phyloP scores from a whole-genome alignment of 495 filamentous ascomycete genomes.

The Aspergillus taichungensis region DNA sequence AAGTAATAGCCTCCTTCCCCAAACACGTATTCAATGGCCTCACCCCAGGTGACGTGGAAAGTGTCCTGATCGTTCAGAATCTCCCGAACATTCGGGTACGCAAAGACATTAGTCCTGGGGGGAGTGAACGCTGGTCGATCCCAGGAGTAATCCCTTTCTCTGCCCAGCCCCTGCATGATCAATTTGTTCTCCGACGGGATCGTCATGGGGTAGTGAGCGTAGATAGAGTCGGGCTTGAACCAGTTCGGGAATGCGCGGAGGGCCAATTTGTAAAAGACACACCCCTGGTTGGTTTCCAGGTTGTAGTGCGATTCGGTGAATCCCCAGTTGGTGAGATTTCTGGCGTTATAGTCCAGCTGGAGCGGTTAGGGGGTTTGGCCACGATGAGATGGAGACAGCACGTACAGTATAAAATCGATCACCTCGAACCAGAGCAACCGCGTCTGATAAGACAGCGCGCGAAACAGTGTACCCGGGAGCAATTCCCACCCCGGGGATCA shows the following conservation, averaged over 20 bases:
- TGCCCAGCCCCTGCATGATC: conserved; percentile 64
- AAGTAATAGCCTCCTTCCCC: conserved; percentile 46
- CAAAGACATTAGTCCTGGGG: neutral
- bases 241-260: conserved; percentile 38
- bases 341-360: conserved; percentile 58
- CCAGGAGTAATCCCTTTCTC: conserved; percentile 63
- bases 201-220: conserved; percentile 84
- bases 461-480: conserved; percentile 52
- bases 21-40: conserved; percentile 44
- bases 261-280: conserved; percentile 79
- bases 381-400: neutral
- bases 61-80: neutral
- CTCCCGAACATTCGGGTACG: neutral
- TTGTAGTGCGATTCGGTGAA: conserved; percentile 65
- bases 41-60: conserved; percentile 59
- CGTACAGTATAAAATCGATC: conserved; percentile 44
- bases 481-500: conserved; percentile 46
- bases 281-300: conserved; percentile 66
- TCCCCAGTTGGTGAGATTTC: conserved; percentile 72
- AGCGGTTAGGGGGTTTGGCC: conserved; percentile 3
- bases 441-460: conserved; percentile 44
- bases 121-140: conserved; percentile 39
- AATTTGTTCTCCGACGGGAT: conserved; percentile 63
- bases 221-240: conserved; percentile 54
- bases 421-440: conserved; percentile 44